Evolutionary conservation across 352 stramenopile genomes (phyloP).

Genomic region (Pythium insidiosum): DNA sequence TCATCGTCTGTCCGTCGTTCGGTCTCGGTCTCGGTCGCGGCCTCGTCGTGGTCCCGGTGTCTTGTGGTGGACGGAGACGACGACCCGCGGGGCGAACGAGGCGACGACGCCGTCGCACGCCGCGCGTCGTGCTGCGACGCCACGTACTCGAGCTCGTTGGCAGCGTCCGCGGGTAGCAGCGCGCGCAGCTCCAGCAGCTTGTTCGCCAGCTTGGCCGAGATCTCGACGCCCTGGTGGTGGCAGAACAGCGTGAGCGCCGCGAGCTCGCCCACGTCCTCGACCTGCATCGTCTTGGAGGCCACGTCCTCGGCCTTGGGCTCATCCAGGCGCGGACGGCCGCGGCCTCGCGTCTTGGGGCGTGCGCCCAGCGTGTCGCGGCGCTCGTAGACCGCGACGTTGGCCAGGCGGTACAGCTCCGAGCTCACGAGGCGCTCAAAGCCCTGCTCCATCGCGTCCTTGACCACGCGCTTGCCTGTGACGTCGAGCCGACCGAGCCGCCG

Average conservation of each 20-base stretch:
- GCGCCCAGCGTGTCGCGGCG: background rate
- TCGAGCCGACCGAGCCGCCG: constrained; percentile 40
- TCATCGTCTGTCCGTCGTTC: no score
- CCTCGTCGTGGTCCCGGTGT: no score
- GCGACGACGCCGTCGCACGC: no score
- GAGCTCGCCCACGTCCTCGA: constrained; percentile 39
- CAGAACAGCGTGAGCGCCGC: constrained; percentile 43
- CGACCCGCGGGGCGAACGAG: no score
- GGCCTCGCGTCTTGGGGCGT: constrained; percentile 12
- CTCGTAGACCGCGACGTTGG: constrained; percentile 9
- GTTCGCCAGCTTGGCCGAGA: constrained; percentile 25
- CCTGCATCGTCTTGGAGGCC: constrained; percentile 2
- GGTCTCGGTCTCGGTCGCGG: no score
- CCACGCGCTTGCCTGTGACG: constrained; percentile 31
- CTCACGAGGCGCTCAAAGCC: constrained; percentile 24
- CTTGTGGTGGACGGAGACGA: no score
- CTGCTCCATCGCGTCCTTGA: constrained; percentile 44
- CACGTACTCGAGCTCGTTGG: constrained; percentile 31
- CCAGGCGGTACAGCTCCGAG: constrained; percentile 17
- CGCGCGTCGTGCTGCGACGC: constrained; percentile 5
- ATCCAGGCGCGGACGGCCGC: constrained; percentile 10
- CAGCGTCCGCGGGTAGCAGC: constrained; percentile 23
- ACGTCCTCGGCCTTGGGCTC: no score
- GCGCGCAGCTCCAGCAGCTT: constrained; percentile 35
- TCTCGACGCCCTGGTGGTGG: constrained; percentile 37